Base-by-base conservation (phyloP, 2,329 filamentous ascomycete genomes). In the Pyrenophora seminiperda region DNA sequence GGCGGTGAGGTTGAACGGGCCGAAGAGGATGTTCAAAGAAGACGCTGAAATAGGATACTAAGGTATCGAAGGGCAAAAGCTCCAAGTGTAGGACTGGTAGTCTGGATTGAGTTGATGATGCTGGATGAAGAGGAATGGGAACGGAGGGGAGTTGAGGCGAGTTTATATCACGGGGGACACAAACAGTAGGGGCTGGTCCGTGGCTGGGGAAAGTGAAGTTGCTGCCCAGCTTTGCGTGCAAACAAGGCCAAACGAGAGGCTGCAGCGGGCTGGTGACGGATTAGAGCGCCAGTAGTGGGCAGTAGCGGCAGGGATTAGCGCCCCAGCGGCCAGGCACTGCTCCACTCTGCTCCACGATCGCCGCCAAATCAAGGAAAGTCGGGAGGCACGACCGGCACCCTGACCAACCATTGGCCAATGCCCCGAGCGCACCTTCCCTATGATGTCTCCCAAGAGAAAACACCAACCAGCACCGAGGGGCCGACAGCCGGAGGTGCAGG, bases 151-250 rank as follows among this genome's bases (percentile, higher is more conserved):
- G 10, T n/a, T 14, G 14, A 27, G 2, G 37, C 34, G 44, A 51
- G 44, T 62, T 59, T 65, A 62, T 65, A 63, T 60, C 19, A 33
- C 43, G 34, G 22, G 47, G 41, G 40, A 43, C 44, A 39, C 34
- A 43, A 37, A 46, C 29, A 33, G 36, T 33, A 18, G 41, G 48
- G 47, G 54, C 34, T 51, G 54, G 41, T 22, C 42, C 39, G 42
- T 53, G 59, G 58, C 58, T 60, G 47, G 58, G 54, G 44, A 33
- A 40, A 46, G 50, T 54, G 47, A 46, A 49, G 53, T 31, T 19
- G 39, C 46, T 41, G 42, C 44, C 42, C 45, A 49, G 47, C 32
- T 44, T 44, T 47, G 40, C 39, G 36, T 27, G 29, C 48, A 47
- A 54, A 50, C 43, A 47, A 27, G 15, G 41, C 41, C 33, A 13